Evolutionary conservation across 1,139 yeast genomes (phyloP), one percentile per base, ranked within the genome.

Genomic region (Kodamaea plutei): DNA sequence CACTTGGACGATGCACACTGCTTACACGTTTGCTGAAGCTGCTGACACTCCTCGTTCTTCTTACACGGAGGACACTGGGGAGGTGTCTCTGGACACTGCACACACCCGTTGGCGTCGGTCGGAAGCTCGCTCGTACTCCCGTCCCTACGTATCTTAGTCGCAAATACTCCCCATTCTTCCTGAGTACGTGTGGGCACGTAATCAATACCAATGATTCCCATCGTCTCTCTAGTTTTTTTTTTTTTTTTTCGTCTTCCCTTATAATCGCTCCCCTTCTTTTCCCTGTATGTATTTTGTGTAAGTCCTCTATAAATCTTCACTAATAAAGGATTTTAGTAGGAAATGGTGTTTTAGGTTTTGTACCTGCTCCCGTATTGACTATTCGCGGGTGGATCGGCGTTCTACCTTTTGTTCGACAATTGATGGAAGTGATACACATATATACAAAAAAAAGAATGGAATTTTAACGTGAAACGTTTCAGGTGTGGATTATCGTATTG

Each of bases 1-100:
- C 89, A 82, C 41, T 65, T 67, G n/a, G 71, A 67, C 11, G 55
- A 50, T 0, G 88, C 73, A 54, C 93, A 83, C 33, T 58, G 36
- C 7, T 51, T 31, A 48, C 89, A 80, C 1, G 85, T 70, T 34
- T 69, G 75, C 1, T 73, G 54, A 1, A 74, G 59, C 47, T 69
- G 60, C 4, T 58, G 61, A 51, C 84, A 79, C 42, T 64, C 68
- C 46, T 76, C 71, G 31, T 69, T 69, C n/a, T 48, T 46, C 0
- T 52, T 57, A 58, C 91, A 82, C 3, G 40, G 42, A 1, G 85
- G 84, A 45, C 87, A 80, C 3, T 52, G 25, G 10, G 51, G 45
- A 0, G 60, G 57, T 0, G 57, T 47, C 2, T 50, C 35, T 1
- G 71, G 61, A 47, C 87, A 80, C 0, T 54, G 37, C 9, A 79